A percentile compares a stretch with the other conserved stretches of the same genome.
phyloP scores from a whole-genome alignment of 2,329 filamentous ascomycete species.

The Clarireedia homoeocarpa region DNA sequence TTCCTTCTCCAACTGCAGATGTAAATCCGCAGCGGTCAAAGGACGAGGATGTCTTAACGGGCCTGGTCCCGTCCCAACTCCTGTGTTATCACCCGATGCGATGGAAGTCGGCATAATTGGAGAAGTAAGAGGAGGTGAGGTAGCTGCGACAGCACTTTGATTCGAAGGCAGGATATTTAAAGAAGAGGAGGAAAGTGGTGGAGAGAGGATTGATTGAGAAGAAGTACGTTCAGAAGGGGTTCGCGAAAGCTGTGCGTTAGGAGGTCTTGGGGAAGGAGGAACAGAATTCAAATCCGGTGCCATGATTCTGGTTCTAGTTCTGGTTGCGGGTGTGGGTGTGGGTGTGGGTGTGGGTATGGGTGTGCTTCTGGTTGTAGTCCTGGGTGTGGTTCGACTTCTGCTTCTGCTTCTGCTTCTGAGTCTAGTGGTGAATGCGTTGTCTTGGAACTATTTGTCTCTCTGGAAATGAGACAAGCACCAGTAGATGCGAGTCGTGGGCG shows the following conservation, averaged over 20 bases:
- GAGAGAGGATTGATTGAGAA: conserved; percentile 31
- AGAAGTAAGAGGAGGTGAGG: conserved; percentile 20
- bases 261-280: conserved; percentile 26
- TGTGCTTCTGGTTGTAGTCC: conserved; percentile 6
- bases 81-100: conserved; percentile 32
- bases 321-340: not conserved
- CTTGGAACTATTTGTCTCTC: not conserved
- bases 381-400: not conserved
- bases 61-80: conserved; percentile 51
- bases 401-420: not conserved
- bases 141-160: conserved; percentile 24
- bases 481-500: no score
- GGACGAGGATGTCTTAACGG: conserved; percentile 82
- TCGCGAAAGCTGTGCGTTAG: conserved; percentile 21
- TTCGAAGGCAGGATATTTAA: conserved; percentile 46
- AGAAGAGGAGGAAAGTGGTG: conserved; percentile 67
- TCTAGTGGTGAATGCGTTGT: not conserved
- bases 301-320: conserved; percentile 17
- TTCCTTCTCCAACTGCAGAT: conserved; percentile 86
- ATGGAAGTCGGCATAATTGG: conserved; percentile 12
- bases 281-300: conserved; percentile 31
- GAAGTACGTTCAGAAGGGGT: conserved; percentile 25
- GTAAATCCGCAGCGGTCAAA: conserved; percentile 80
- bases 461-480: not conserved
- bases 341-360: not conserved